A percentile compares a stretch with the other conserved stretches of the same genome.
Evolutionary conservation across 2,329 filamentous ascomycete genomes (phyloP).

Genomic region (Ophiosphaerella korrae): DNA sequence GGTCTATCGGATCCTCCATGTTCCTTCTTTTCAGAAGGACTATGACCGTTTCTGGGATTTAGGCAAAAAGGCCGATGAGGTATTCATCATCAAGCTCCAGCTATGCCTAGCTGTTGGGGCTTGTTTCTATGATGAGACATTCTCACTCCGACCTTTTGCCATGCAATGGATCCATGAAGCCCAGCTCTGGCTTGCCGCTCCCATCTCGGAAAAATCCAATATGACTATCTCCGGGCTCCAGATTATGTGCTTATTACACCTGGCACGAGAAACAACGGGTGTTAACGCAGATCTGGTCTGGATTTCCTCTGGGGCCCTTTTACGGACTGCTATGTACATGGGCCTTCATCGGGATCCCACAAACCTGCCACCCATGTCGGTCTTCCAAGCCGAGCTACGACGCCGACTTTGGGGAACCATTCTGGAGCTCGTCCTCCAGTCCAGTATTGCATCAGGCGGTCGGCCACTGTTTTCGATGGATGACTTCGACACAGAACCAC

Average conservation of each 20-base stretch:
- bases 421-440: slow-evolving; percentile 42
- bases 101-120: neutral
- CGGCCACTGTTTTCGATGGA: slow-evolving; percentile 36
- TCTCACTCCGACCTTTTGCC: neutral
- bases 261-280: neutral
- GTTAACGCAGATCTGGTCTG: slow-evolving; percentile 31
- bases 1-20: neutral
- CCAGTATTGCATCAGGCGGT: slow-evolving; percentile 37
- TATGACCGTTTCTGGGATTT: neutral
- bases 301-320: slow-evolving; percentile 40
- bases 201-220: neutral
- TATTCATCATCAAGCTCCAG: neutral
- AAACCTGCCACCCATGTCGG: slow-evolving; percentile 22
- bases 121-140: neutral
- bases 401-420: slow-evolving; percentile 26
- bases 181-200: neutral
- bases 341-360: slow-evolving; percentile 46
- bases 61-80: neutral
- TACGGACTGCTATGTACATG: slow-evolving; percentile 44
- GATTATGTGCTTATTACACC: neutral
- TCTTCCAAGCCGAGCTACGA: slow-evolving; percentile 22
- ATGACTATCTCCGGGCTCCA: neutral
- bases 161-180: neutral
- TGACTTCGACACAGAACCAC: slow-evolving; percentile 43
- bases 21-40: neutral